These are phyloP conservation scores for Ustilago loliicola DNA, from an alignment of 1,284 basidiomycete genomes.

Conservation along the genomic window DNA sequence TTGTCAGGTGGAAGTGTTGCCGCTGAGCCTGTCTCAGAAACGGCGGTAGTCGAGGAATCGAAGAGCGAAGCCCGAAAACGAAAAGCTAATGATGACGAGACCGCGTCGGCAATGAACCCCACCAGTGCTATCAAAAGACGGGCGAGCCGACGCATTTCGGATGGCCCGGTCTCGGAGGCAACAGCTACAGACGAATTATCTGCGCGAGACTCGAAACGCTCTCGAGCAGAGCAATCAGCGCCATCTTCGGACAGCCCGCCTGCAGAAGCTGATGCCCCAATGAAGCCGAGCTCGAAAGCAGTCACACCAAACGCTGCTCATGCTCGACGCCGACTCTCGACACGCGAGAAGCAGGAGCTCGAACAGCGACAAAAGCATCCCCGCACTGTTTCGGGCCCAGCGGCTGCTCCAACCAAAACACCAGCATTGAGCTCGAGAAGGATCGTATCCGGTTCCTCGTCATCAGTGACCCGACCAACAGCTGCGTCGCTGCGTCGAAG, in stretches of 20 bases:
- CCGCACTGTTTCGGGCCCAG: background rate
- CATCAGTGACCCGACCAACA: slow-evolving; percentile 38
- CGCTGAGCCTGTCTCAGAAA: background rate
- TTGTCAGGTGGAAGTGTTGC: slow-evolving; percentile 21
- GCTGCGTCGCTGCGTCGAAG: slow-evolving; percentile 32
- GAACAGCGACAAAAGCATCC: slow-evolving; percentile 22
- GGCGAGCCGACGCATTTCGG: slow-evolving; percentile 23
- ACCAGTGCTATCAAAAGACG: slow-evolving; percentile 16
- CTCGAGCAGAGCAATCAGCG: slow-evolving; percentile 2
- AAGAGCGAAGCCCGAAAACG: slow-evolving; percentile 27
- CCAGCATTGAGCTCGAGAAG: slow-evolving; percentile 27
- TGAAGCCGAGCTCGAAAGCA: background rate
- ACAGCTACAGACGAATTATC: slow-evolving; percentile 6
- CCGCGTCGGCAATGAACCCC: background rate
- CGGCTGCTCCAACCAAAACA: slow-evolving; percentile 17
- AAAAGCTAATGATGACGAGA: slow-evolving; percentile 15
- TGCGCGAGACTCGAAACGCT: slow-evolving; percentile 16
- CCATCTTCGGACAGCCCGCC: background rate
- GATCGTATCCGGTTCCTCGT: slow-evolving; percentile 28
- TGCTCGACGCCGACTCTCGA: slow-evolving; percentile 38
- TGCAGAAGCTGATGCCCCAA: background rate
- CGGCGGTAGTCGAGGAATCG: background rate
- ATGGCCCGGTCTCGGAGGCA: background rate
- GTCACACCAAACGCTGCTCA: slow-evolving; percentile 12
- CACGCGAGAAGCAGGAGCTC: slow-evolving; percentile 38